Base-by-base conservation (phyloP, 78 protist genomes). In the Guillardia theta region DNA sequence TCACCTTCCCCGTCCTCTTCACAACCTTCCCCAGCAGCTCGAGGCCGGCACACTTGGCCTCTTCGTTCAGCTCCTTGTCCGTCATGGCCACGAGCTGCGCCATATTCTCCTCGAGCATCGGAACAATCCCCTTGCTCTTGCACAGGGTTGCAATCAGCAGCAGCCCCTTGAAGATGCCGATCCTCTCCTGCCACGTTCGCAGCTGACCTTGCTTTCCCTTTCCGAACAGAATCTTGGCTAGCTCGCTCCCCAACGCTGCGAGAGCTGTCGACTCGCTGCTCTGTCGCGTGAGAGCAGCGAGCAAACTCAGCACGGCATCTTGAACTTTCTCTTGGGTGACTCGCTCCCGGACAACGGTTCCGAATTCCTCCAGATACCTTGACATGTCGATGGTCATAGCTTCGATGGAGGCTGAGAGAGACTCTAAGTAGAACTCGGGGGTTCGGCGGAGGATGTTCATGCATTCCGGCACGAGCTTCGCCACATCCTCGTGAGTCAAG, bases 211-310 rank as follows among this genome's bases (percentile, higher is more conserved):
- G 22, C 47, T 12, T 0, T 33, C 44, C 93, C 93, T 88, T 88
- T 18, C 93, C 64, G 12, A 44, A 8, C 46, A 88, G 93, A n/a
- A 10, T 18, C 39, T 48, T 48, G 76, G 27, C 41, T 33, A 88
- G n/a, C 12, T 9, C 62, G 53, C 43, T 18, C 30, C 93, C 93
- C 30, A 88, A 64, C 43, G 8, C 37, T 46, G 33, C 47, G 43
- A 88, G 53, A 41, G 93, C 93, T 41, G 54, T 33, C 27, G 44
- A 9, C 46, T 88, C 93, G 43, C 93, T 88, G 93, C 93, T 48
- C 93, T 88, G 93, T 33, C 43, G 43, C n/a, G 54, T 33, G 41
- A 88, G 93, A 21, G 93, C 93, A 18, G 46, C 2, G 22, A 48
- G 45, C 46, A 48, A 45, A 6, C 27, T 27, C 30, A 88, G 39